Percentiles rank a stretch among this genome's conserved stretches.
These are phyloP conservation scores for Fusarium sp. DNA, from an alignment of 2,329 filamentous ascomycete genomes.

Conservation along the genomic window DNA sequence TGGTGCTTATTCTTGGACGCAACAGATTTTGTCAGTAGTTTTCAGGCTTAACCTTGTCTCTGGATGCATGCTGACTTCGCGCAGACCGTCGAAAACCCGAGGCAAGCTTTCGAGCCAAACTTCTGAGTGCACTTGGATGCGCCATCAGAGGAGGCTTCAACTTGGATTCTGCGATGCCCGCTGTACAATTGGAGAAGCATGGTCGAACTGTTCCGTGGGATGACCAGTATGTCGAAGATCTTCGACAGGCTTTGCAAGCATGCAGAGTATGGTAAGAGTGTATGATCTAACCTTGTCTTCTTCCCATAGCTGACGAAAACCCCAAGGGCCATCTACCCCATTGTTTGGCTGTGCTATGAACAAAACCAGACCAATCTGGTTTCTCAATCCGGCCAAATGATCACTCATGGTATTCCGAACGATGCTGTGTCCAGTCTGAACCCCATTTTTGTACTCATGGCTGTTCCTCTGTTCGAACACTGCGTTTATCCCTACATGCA, in stretches of 20 bases:
- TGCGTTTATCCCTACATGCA: conserved; percentile 1
- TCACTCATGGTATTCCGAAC: not conserved
- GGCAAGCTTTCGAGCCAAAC: conserved; percentile 1
- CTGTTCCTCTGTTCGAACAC: not conserved
- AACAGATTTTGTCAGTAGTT: not conserved
- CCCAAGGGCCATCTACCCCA: not conserved
- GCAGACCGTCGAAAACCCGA: not conserved
- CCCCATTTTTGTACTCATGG: not conserved
- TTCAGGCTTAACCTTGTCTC: no score
- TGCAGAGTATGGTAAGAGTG: not conserved
- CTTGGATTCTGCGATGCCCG: not conserved
- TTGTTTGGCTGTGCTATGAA: not conserved
- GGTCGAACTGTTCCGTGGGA: not conserved
- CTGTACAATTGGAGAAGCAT: not conserved
- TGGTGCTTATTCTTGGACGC: not conserved
- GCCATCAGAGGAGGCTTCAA: not conserved
- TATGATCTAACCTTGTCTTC: not conserved
- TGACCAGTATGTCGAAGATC: conserved; percentile 1
- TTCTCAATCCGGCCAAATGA: not conserved
- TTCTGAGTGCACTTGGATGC: not conserved
- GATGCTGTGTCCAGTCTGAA: not conserved
- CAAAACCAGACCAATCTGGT: not conserved
- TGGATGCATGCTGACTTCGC: not conserved
- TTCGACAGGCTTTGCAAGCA: not conserved
- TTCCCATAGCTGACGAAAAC: not conserved